These are phyloP conservation scores for Proliferodiscus dingleyae DNA, from an alignment of 2,329 filamentous ascomycete species.

Conservation along the genomic window DNA sequence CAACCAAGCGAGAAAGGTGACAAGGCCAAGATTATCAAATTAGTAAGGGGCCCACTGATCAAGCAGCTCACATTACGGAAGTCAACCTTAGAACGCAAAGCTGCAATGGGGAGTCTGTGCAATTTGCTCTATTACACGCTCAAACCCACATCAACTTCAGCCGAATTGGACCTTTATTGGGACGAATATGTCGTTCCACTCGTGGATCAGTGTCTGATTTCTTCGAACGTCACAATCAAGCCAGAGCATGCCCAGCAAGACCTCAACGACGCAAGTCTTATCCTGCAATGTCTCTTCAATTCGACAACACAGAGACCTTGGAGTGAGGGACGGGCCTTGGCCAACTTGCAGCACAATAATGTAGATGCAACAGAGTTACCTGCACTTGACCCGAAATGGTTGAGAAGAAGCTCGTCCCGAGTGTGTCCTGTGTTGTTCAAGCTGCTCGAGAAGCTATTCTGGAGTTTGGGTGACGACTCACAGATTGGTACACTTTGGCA, in stretches of 20 bases:
- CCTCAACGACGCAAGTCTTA: constrained; percentile 55
- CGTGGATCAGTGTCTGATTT: constrained; percentile 51
- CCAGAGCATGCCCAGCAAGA: constrained; percentile 41
- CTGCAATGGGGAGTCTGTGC: constrained; percentile 65
- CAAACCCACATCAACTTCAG: constrained; percentile 59
- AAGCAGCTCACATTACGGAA: constrained; percentile 64
- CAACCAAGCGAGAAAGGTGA: constrained; percentile 55
- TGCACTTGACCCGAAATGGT: constrained; percentile 79
- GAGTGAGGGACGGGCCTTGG: constrained; percentile 67
- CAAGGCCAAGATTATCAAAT: constrained; percentile 23
- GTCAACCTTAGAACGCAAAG: constrained; percentile 44
- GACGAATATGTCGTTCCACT: constrained; percentile 65
- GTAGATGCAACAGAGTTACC: constrained; percentile 68
- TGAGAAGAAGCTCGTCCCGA: constrained; percentile 63
- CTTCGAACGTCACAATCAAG: constrained; percentile 31
- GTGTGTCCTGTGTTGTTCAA: constrained; percentile 60
- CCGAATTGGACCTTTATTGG: constrained; percentile 75
- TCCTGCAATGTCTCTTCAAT: constrained; percentile 71
- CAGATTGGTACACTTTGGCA: constrained; percentile 52
- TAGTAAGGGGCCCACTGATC: constrained; percentile 47
- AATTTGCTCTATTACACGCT: constrained; percentile 81
- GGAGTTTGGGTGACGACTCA: constrained; percentile 59
- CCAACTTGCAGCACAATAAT: constrained; percentile 39
- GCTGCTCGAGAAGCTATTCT: constrained; percentile 56
- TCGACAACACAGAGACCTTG: constrained; percentile 54